phyloP scores from a whole-genome alignment of 371 early-diverging fungal species.

The Actinomucor elegans region DNA sequence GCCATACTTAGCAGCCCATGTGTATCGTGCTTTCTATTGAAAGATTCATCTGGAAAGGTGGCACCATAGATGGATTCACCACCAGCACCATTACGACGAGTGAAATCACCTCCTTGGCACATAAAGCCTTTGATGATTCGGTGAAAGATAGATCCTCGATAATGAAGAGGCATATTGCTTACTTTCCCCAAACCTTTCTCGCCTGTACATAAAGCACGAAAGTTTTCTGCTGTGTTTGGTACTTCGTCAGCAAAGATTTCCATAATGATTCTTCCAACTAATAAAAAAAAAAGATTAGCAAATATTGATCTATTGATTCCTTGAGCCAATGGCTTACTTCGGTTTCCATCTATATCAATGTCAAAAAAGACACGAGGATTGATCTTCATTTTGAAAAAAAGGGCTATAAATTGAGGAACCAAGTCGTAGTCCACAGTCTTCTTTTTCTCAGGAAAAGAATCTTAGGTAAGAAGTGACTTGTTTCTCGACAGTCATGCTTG shows the following conservation, averaged over 20 bases:
- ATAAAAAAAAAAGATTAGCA: slow-evolving; percentile 63
- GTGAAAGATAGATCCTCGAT: slow-evolving; percentile 66
- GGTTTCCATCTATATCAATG: slow-evolving; percentile 64
- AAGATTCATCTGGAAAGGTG: slow-evolving; percentile 87
- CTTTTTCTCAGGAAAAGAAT: too few relatives aligned
- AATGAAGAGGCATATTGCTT: slow-evolving; percentile 64
- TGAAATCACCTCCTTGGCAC: slow-evolving; percentile 80
- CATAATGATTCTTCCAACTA: slow-evolving; percentile 87
- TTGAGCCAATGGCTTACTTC: slow-evolving; percentile 59
- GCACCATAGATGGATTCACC: slow-evolving; percentile 88
- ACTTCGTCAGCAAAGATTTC: slow-evolving; percentile 92
- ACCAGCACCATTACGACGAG: slow-evolving; percentile 78
- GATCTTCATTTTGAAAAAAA: slow-evolving; percentile 36
- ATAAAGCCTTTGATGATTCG: slow-evolving; percentile 81
- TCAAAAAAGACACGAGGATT: slow-evolving; percentile 71
- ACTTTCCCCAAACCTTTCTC: slow-evolving; percentile 75
- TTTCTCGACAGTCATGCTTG: background rate
- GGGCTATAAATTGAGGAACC: background rate
- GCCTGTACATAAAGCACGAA: slow-evolving; percentile 81
- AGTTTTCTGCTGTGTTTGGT: slow-evolving; percentile 98
- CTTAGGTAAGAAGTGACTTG: background rate
- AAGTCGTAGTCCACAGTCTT: too few relatives aligned
- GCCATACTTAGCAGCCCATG: slow-evolving; percentile 88
- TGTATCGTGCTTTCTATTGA: slow-evolving; percentile 76
- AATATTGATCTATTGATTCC: slow-evolving; percentile 94